Evolutionary conservation across 2,329 filamentous ascomycete species (phyloP).

Genomic region (Colletotrichum phormii): DNA sequence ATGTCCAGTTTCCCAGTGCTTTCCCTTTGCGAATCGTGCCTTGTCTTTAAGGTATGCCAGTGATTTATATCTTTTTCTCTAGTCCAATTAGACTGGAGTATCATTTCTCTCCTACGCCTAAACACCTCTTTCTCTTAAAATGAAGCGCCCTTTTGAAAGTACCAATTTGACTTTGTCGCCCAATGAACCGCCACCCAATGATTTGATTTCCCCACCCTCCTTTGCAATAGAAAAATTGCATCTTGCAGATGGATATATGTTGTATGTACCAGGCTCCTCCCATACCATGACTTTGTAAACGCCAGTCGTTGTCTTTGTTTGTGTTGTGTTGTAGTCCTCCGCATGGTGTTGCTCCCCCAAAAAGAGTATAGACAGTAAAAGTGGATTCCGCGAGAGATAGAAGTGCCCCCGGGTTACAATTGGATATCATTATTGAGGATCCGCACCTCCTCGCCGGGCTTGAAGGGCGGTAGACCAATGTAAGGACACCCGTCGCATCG

Average conservation of each 20-base stretch:
- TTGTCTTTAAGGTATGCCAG: background rate
- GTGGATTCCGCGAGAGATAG: too few species aligned
- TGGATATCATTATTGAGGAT: conserved; percentile 89
- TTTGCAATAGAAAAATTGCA: too few species aligned
- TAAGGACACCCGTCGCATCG: conserved; percentile 81
- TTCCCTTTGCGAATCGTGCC: background rate
- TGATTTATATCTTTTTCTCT: background rate
- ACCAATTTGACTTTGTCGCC: background rate
- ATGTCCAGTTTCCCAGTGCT: background rate
- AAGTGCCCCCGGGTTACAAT: too few species aligned
- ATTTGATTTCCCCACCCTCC: background rate
- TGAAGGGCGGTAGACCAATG: conserved; percentile 93
- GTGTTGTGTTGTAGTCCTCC: too few species aligned
- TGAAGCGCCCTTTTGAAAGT: background rate
- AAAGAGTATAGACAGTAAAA: background rate
- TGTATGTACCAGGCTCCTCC: background rate
- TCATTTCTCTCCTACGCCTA: background rate
- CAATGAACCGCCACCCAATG: background rate
- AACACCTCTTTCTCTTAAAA: background rate
- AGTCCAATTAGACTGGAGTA: background rate
- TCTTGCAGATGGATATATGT: conserved; percentile 10
- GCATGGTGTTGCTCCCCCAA: background rate
- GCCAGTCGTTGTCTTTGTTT: too few species aligned
- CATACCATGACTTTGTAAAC: background rate
- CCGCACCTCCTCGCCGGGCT: conserved; percentile 93